Evolutionary conservation across 2,329 filamentous ascomycete genomes (phyloP).

Genomic region (Penicillium sp.): DNA sequence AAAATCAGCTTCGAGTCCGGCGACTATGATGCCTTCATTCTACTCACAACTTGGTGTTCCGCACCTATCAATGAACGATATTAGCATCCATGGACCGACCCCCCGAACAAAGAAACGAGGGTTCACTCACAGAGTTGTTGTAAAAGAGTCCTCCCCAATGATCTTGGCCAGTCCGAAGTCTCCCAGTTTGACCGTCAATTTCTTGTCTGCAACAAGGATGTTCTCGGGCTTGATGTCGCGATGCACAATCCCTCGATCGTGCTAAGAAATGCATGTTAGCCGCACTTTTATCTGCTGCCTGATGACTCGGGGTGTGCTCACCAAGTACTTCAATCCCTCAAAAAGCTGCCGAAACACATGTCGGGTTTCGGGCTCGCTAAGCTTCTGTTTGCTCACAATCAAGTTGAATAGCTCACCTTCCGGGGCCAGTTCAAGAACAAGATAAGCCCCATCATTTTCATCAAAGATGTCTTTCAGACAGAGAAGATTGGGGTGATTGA

Average conservation of each 20-base stretch:
- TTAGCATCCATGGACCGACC: conserved; percentile 20
- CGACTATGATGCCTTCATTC: not conserved
- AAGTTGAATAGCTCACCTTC: conserved; percentile 95
- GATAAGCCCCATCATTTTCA: conserved; percentile 81
- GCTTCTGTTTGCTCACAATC: conserved; percentile 84
- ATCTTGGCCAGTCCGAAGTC: conserved; percentile 98
- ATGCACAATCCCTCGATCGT: conserved; percentile 95
- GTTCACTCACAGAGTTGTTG: conserved; percentile 68
- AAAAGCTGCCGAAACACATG: conserved; percentile 89
- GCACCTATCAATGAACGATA: conserved; percentile 45
- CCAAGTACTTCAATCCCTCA: conserved; percentile 89
- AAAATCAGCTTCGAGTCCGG: conserved; percentile 10
- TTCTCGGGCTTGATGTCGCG: conserved; percentile 98
- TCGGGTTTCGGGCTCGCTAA: conserved; percentile 76
- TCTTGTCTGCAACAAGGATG: conserved; percentile 79
- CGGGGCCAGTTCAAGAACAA: conserved; percentile 82
- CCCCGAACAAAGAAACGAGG: not conserved
- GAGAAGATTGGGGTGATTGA: conserved; percentile 87
- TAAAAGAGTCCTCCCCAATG: conserved; percentile 96
- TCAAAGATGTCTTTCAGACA: conserved; percentile 95
- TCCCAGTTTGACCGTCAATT: conserved; percentile 82
- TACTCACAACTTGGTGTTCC: conserved; percentile 81
- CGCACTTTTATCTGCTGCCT: not conserved
- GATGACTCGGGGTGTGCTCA: conserved; percentile 43
- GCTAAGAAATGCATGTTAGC: conserved; percentile 51